These are phyloP conservation scores for Microthlaspi erraticum DNA, from an alignment of 345 rosid genomes.

Conservation along the genomic window DNA sequence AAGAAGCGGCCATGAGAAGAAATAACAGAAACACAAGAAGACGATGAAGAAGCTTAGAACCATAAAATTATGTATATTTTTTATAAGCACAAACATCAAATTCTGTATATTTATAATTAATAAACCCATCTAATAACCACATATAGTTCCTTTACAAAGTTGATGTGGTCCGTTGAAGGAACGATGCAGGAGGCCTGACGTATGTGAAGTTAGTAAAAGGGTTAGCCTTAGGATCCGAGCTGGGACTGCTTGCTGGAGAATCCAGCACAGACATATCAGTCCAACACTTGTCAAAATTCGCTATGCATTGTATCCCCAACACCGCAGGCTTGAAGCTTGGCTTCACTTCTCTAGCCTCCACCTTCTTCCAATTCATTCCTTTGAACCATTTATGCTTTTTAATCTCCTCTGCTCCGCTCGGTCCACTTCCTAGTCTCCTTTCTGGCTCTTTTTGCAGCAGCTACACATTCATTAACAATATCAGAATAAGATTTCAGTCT, in stretches of 20 bases:
- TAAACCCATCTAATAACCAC: neutral
- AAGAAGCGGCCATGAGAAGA: neutral
- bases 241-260: slow-evolving; percentile 87
- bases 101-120: slow-evolving; percentile 1
- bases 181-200: slow-evolving; percentile 69
- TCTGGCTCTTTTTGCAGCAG: slow-evolving; percentile 77
- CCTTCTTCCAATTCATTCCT: slow-evolving; percentile 82
- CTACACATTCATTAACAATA: slow-evolving; percentile 51
- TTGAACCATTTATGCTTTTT: slow-evolving; percentile 91
- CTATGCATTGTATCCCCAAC: slow-evolving; percentile 77
- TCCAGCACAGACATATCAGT: slow-evolving; percentile 80
- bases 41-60: neutral
- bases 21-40: slow-evolving; percentile 11
- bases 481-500: neutral
- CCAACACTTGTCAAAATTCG: slow-evolving; percentile 87
- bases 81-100: neutral
- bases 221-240: slow-evolving; percentile 53
- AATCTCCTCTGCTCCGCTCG: slow-evolving; percentile 67
- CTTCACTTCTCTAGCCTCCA: slow-evolving; percentile 73
- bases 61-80: neutral
- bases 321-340: slow-evolving; percentile 91
- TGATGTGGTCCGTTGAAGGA: slow-evolving; percentile 50
- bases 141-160: slow-evolving; percentile 11
- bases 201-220: slow-evolving; percentile 75
- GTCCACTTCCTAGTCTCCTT: slow-evolving; percentile 77